phyloP scores from a whole-genome alignment of 179 eudicot species.

The Vitellaria paradoxa region DNA sequence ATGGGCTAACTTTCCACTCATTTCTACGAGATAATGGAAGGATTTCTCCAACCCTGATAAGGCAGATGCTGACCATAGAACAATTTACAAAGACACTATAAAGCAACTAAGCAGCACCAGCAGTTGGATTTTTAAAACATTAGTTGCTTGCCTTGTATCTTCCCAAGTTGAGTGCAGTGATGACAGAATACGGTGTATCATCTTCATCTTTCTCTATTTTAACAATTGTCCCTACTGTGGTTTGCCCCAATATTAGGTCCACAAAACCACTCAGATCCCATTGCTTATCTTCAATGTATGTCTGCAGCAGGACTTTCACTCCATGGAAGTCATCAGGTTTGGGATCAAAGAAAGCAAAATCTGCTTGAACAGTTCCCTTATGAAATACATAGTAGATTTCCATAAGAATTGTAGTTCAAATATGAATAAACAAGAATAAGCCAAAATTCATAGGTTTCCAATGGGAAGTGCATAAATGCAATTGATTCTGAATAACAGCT shows the following conservation, averaged over 20 bases:
- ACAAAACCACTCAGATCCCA: slow-evolving; percentile 89
- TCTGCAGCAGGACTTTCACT: slow-evolving; percentile 70
- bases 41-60: slow-evolving; percentile 49
- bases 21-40: neutral
- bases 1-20: too few species aligned
- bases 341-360: slow-evolving; percentile 61
- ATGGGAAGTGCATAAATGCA: neutral
- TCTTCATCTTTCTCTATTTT: slow-evolving; percentile 87
- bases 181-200: slow-evolving; percentile 59
- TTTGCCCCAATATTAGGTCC: slow-evolving; percentile 71
- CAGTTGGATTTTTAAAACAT: neutral
- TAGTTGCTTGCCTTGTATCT: slow-evolving; percentile 59
- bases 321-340: slow-evolving; percentile 92
- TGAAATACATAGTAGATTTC: slow-evolving; percentile 6
- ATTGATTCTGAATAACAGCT: neutral
- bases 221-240: slow-evolving; percentile 72
- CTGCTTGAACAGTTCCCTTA: slow-evolving; percentile 50
- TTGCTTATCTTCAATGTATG: slow-evolving; percentile 59
- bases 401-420: neutral
- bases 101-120: neutral
- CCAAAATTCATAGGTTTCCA: neutral
- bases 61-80: slow-evolving; percentile 40
- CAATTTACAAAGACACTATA: neutral
- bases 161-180: slow-evolving; percentile 65
- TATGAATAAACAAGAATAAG: slow-evolving; percentile 1